Evolutionary conservation across 2,329 filamentous ascomycete genomes (phyloP).

Genomic region (Curvularia lunata): DNA sequence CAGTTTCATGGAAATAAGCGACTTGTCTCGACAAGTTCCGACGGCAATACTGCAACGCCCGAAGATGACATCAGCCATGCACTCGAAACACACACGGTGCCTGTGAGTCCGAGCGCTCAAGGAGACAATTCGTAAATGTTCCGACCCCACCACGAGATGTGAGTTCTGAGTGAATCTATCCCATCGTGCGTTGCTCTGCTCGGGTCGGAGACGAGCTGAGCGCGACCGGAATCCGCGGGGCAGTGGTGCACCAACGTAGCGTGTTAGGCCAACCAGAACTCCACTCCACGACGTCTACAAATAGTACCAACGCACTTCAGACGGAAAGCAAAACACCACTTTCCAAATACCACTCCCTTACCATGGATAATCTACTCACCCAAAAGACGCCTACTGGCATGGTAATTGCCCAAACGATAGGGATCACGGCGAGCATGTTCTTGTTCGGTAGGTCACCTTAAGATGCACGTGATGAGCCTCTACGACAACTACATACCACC

Average conservation of each 20-base stretch:
- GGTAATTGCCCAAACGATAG: constrained; percentile 57
- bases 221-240: constrained; percentile 12
- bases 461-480: background rate
- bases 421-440: constrained; percentile 59
- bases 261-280: constrained; percentile 3
- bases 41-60: constrained; percentile 1
- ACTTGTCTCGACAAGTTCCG: constrained; percentile 9
- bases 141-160: too few relatives aligned
- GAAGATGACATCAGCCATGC: background rate
- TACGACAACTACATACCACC: background rate
- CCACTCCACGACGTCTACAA: background rate
- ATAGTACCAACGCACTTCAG: background rate
- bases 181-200: background rate
- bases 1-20: constrained; percentile 17
- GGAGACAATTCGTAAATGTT: background rate
- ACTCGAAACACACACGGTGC: background rate
- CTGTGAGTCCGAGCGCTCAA: background rate
- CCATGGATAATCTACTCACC: constrained; percentile 33
- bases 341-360: background rate
- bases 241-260: constrained; percentile 5
- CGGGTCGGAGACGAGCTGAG: background rate
- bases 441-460: constrained; percentile 46
- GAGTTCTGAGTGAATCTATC: background rate
- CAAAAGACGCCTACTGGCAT: constrained; percentile 44
- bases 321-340: background rate